Conservation (phyloP, 495 filamentous ascomycete genomes). For the Neohortaea acidophila region DNA sequence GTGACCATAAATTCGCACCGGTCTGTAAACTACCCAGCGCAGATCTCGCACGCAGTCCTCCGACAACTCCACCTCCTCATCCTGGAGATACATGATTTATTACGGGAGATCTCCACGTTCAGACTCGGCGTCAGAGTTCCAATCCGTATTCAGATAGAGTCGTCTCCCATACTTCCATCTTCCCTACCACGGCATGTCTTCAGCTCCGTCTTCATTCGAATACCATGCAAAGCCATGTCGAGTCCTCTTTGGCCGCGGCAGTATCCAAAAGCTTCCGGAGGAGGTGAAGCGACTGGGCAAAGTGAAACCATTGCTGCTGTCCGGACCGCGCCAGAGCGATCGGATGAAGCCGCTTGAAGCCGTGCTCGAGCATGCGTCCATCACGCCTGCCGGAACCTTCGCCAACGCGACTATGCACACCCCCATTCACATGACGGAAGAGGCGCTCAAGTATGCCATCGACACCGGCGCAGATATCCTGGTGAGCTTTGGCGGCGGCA, state of each 20-base stretch:
- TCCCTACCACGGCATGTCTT: too few species aligned
- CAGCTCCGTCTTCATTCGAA: too few species aligned
- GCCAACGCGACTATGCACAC: slow-evolving; percentile 55
- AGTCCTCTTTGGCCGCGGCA: slow-evolving; percentile 48
- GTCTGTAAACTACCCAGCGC: too few species aligned
- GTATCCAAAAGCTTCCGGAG: slow-evolving; percentile 42
- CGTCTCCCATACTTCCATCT: too few species aligned
- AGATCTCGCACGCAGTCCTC: too few species aligned
- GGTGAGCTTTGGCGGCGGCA: slow-evolving; percentile 33
- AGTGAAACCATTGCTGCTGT: slow-evolving; percentile 42
- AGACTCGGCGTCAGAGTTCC: too few species aligned
- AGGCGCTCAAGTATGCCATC: slow-evolving; percentile 40
- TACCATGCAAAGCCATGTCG: slow-evolving; percentile 45
- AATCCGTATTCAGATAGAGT: too few species aligned
- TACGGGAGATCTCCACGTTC: too few species aligned
- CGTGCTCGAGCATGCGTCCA: slow-evolving; percentile 30
- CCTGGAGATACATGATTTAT: too few species aligned
- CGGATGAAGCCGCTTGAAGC: slow-evolving; percentile 37
- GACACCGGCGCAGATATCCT: slow-evolving; percentile 36
- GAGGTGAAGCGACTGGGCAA: slow-evolving; percentile 42
- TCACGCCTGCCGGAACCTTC: slow-evolving; percentile 41
- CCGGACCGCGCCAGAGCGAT: slow-evolving; percentile 39
- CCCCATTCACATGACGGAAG: slow-evolving; percentile 45
- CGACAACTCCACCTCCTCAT: too few species aligned
- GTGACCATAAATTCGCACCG: too few species aligned